Percentiles rank a stretch among this genome's conserved stretches.
phyloP scores from a whole-genome alignment of 805 yeast genomes.

The Saturnispora mendoncae region DNA sequence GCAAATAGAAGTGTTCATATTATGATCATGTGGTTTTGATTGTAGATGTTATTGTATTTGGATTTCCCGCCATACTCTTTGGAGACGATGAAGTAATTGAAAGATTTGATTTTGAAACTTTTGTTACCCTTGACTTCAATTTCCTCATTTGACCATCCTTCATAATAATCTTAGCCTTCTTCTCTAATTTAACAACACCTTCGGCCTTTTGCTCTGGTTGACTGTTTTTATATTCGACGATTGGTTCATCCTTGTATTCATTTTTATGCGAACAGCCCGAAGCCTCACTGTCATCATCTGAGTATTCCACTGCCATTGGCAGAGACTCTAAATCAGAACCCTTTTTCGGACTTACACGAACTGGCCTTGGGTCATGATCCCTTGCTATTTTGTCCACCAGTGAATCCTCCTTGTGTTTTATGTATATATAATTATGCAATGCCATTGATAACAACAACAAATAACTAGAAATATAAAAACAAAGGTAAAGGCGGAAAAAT shows the following conservation, averaged over 20 bases:
- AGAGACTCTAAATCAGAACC: neutral
- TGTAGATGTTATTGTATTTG: too few species aligned
- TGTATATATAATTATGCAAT: slow-evolving; percentile 36
- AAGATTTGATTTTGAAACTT: neutral
- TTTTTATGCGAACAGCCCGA: neutral
- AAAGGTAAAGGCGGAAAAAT: too few species aligned
- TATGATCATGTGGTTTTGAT: too few species aligned
- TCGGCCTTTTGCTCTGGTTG: slow-evolving; percentile 5
- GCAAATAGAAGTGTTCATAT: too few species aligned
- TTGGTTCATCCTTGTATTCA: neutral
- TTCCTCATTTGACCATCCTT: slow-evolving; percentile 15
- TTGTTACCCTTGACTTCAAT: slow-evolving; percentile 12
- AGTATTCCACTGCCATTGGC: slow-evolving; percentile 6
- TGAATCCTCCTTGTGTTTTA: slow-evolving; percentile 31
- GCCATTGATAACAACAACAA: slow-evolving; percentile 28
- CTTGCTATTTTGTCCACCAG: slow-evolving; percentile 31
- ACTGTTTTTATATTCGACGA: slow-evolving; percentile 1
- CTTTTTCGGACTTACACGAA: neutral
- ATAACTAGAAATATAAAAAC: neutral
- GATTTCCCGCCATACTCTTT: too few species aligned
- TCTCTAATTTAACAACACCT: neutral
- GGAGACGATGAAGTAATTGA: neutral
- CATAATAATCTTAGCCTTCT: slow-evolving; percentile 9
- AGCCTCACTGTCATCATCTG: slow-evolving; percentile 2
- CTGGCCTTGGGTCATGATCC: slow-evolving; percentile 27